Evolutionary conservation across 164 flowering plant species (phyloP), one percentile per base, ranked within the genome.

Genomic region (Berberis thunbergii): DNA sequence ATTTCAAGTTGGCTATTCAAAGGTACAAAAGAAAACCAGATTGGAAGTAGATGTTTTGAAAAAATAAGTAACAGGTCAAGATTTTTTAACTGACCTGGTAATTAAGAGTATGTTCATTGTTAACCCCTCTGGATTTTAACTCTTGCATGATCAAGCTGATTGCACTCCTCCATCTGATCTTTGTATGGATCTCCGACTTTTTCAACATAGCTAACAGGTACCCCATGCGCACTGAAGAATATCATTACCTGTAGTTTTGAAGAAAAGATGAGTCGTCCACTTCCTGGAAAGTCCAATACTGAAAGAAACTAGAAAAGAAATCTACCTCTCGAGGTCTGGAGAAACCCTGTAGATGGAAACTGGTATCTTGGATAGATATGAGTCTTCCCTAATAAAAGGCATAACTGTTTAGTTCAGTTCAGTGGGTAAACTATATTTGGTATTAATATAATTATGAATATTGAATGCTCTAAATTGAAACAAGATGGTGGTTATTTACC

Each of bases 121-220:
- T 38, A 60, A 81, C 67, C 73, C 92, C 84, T 81, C 97, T 86
- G 61, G 80, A 74, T 76, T 86, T 89, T 63, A 95, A 57, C 73
- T 88, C 96, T 70, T 82, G 77, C 97, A 91, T 89, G 53, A 95
- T 91, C 69, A 89, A 61, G 52, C 64, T 42, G 50, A 77, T 26
- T 66, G 45, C 77, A 77, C 9, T 95, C 93, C 74, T 91, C 97
- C 98, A 95, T 95, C 79, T 95, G 98, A 75, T 86, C 92, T 78
- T 68, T 84, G 77, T 95, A 95, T n/a, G 99, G 99, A 77, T 95
- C 99, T 57, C 99, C 97, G 5, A 97, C 97, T 69, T 91, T 74
- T 72, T 83, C 86, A 60, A 95, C 92, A 76, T 77, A 77, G 60
- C 69, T 77, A 61, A 74, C 75, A 1, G 77, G 77, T 45, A 77